Base-by-base conservation (phyloP, 2,329 filamentous ascomycete genomes). In the Knufia fluminis region DNA sequence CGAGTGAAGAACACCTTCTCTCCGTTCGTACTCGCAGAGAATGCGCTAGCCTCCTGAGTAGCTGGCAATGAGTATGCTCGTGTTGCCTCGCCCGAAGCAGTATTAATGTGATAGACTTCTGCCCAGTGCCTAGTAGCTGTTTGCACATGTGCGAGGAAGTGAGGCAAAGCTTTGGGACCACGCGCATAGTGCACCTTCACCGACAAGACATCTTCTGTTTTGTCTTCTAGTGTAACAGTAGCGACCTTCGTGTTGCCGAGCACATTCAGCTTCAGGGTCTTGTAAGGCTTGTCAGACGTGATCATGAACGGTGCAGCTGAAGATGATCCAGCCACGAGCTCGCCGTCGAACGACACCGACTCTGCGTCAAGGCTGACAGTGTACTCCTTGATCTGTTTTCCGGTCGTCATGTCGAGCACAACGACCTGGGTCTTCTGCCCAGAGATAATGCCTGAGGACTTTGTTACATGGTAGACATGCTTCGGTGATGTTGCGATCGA, bases 1-100 rank as follows among this genome's bases (percentile, higher is more conserved):
- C 90, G 81, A 1, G 86, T 90, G 64, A 97, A 95, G 70, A 88
- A 96, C 6, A 95, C 83, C 60, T 92, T 90, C 17, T 85, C 81
- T 52, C 83, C 85, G 35, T 79, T 77, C 1, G 82, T 86, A 67
- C 84, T 92, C 0, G 80, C 83, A 0, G 89, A 85, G 62, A 96
- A 87, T 1, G 84, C 80, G 20, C 88, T 89, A 35, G 71, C 73
- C 1, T 85, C 86, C 20, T 77, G 67, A 17, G 89, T 66, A 46
- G 80, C 79, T 0, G 90, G 86, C 10, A 97, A 73, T 23, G 83
- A 80, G 64, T 95, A 95, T 0, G 84, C 84, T 64, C 86, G 88
- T n/a, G 74, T 76, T 23, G 91, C 76, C 16, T 75, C 77, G 48
- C 75, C 78, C 52, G 74, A 82, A 68, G 83, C 83, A 46, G 86